Conservation (phyloP, 768 basidiomycete species). For the Suillus occidentalis region DNA sequence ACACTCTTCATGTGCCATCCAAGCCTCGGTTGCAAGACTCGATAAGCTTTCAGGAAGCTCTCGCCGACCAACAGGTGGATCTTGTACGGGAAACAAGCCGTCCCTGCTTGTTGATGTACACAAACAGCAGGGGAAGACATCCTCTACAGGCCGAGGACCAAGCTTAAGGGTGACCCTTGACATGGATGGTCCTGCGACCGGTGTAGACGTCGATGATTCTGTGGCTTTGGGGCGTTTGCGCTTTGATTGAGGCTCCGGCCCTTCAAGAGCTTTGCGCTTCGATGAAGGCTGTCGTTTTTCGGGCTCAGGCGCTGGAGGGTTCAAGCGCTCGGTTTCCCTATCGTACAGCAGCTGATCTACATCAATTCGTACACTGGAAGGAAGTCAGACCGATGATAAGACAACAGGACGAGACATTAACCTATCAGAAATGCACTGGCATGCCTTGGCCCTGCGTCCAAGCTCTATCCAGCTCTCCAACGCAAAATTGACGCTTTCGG, state of each 20-base stretch:
- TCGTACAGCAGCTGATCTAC: conserved; percentile 82
- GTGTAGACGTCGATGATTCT: conserved; percentile 6
- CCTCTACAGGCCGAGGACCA: conserved; percentile 59
- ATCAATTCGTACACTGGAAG: conserved; percentile 83
- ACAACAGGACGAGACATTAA: conserved; percentile 25
- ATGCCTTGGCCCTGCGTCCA: conserved; percentile 77
- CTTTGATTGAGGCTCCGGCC: conserved; percentile 27
- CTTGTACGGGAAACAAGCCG: conserved; percentile 64
- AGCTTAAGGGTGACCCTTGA: conserved; percentile 65
- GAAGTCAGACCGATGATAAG: conserved; percentile 11
- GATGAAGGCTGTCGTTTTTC: conserved; percentile 17
- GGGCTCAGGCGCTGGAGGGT: not conserved
- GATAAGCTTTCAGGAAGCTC: conserved; percentile 45
- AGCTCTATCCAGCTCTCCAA: conserved; percentile 92
- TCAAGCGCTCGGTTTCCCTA: conserved; percentile 48
- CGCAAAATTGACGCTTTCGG: conserved; percentile 97
- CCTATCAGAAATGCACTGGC: conserved; percentile 77
- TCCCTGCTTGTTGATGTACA: conserved; percentile 55
- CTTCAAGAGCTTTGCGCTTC: conserved; percentile 40
- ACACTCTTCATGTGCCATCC: conserved; percentile 82
- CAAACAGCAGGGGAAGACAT: conserved; percentile 66
- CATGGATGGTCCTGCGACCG: conserved; percentile 31
- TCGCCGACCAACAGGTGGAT: conserved; percentile 58
- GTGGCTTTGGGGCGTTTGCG: conserved; percentile 27
- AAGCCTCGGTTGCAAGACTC: conserved; percentile 36